Evolutionary conservation across 257 asterid species (phyloP), one percentile per base, ranked within the genome.

Genomic region (Petrea volubilis): DNA sequence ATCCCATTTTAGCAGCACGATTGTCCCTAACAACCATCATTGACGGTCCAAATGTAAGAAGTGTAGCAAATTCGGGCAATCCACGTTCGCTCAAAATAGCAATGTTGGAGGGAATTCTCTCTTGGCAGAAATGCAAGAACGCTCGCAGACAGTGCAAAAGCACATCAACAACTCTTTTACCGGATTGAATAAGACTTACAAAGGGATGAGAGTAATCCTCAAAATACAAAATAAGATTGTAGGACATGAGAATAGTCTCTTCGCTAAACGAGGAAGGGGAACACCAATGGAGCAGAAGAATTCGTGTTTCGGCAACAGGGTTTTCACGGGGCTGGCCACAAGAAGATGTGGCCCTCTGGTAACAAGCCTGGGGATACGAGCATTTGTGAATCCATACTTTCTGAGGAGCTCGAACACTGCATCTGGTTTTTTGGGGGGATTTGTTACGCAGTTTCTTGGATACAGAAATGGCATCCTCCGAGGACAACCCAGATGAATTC

Each of bases 291-390:
- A 74, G 34, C 60, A 23, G 68, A 71, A 60, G 55, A 79, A 79
- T 14, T 79, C 52, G 67, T 74, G 57, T 44, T 79, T 79, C 6
- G 83, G 83, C 68, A 59, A 41, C 6, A 79, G 59, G 55, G 64
- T 71, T 36, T 52, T 68, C 29, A 44, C 6, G 11, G 70, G 60
- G n/a, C 59, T 24, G 50, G 69, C 51, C 2, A 6, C 7, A 15
- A 77, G 63, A 20, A 58, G 33, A n/a, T 3, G 52, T 11, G 67
- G 56, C 28, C 33, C 21, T 55, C 61, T 33, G 3, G 11, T 13
- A 15, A 72, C 60, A 36, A 77, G 57, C 15, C 34, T 59, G 44
- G 53, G 21, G 50, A 77, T 67, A 13, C 72, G 53, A 17, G 62
- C 28, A 29, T 67, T 59, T 1, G 64, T 67, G 55, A 77, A 72